Conservation (phyloP, 345 rosid genomes). For the Luvunga scandens region DNA sequence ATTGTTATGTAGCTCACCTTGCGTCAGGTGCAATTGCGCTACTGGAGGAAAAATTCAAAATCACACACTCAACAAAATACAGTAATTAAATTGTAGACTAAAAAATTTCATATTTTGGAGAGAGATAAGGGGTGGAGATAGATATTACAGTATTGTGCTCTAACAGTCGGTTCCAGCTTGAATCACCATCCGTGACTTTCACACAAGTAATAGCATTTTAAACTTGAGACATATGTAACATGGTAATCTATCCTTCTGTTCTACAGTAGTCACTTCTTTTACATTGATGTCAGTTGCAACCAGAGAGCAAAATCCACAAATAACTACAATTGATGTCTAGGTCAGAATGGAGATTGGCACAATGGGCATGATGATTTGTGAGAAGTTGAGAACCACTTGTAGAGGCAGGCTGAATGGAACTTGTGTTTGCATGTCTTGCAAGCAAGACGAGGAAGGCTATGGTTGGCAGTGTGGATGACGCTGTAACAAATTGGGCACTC, state of each 20-base stretch:
- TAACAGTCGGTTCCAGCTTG: background rate
- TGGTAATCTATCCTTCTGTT: background rate
- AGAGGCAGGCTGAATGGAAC: slow-evolving; percentile 86
- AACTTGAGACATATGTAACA: background rate
- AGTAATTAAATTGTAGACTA: background rate
- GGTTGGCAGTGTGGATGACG: slow-evolving; percentile 85
- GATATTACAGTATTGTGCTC: background rate
- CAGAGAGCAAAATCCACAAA: background rate
- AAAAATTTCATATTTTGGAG: background rate
- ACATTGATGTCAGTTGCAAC: background rate
- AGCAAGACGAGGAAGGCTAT: slow-evolving; percentile 90
- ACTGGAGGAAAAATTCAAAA: background rate
- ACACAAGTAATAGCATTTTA: background rate
- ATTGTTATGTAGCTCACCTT: background rate
- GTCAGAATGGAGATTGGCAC: slow-evolving; percentile 91
- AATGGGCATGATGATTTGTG: slow-evolving; percentile 87
- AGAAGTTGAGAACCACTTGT: slow-evolving; percentile 95
- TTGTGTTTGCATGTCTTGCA: slow-evolving; percentile 96
- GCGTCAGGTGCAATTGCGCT: background rate
- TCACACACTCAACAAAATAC: background rate
- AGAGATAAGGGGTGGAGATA: background rate
- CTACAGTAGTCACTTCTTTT: background rate
- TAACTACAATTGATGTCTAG: background rate
- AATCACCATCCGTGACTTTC: background rate
- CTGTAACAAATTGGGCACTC: slow-evolving; percentile 99